Conservation (phyloP, 2,329 filamentous ascomycete species). For the Microdochium trichocladiopsis region DNA sequence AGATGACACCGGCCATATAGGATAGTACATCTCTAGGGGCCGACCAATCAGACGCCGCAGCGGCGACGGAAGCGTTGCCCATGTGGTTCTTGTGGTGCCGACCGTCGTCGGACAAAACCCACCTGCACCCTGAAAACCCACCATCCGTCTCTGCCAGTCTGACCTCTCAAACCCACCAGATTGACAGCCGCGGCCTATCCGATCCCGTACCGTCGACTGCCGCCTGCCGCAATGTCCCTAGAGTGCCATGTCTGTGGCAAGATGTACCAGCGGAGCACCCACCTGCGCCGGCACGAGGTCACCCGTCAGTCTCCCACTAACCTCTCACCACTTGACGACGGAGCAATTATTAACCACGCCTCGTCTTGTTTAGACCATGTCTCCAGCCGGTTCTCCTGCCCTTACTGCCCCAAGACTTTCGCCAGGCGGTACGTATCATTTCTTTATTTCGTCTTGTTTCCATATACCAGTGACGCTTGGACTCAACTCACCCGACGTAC, state of each 20-base stretch:
- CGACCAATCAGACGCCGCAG: background rate
- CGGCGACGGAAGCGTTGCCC: too few species aligned
- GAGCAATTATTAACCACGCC: background rate
- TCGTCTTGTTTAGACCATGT: slow-evolving; percentile 4
- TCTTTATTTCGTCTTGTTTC: background rate
- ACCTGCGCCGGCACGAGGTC: slow-evolving; percentile 17
- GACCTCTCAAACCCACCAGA: background rate
- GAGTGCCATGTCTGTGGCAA: slow-evolving; percentile 14
- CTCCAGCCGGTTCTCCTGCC: slow-evolving; percentile 7
- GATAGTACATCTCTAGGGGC: background rate
- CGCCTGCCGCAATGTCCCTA: background rate
- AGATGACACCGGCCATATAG: too few species aligned
- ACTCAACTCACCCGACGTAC: too few species aligned
- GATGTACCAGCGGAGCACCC: slow-evolving; percentile 16
- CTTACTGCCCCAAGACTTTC: slow-evolving; percentile 11
- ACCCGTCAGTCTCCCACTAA: slow-evolving; percentile 11
- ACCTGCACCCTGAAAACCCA: background rate
- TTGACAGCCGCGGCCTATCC: background rate
- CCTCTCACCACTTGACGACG: background rate
- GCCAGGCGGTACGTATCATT: slow-evolving; percentile 8
- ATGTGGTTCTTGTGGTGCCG: too few species aligned
- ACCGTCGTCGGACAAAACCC: background rate
- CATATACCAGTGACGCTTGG: background rate
- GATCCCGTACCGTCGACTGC: too few species aligned
- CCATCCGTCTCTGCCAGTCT: too few species aligned